Percentiles rank a stretch among this genome's conserved stretches.
phyloP scores from a whole-genome alignment of 441 rosid genomes.

The Populus trichocarpa region DNA sequence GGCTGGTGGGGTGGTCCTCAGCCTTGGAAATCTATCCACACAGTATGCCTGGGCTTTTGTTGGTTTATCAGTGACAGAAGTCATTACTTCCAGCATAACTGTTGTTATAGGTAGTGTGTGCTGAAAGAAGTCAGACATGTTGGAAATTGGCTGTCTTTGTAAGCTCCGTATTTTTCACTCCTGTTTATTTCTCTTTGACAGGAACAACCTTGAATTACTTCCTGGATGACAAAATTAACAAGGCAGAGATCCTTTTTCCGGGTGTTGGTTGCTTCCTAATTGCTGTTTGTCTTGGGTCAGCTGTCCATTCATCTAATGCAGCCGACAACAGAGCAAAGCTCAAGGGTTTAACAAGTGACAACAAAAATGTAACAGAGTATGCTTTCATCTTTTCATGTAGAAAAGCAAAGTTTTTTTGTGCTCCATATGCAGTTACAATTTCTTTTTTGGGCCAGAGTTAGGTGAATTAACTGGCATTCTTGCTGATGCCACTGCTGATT shows the following conservation, averaged over 20 bases:
- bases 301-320: conserved; percentile 72
- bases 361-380: conserved; percentile 33
- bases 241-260: conserved; percentile 74
- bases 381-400: conserved; percentile 15
- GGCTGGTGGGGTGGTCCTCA: conserved; percentile 72
- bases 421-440: neutral
- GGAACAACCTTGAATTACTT: conserved; percentile 82
- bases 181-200: conserved; percentile 23
- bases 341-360: conserved; percentile 26
- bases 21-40: conserved; percentile 72
- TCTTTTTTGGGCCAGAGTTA: neutral
- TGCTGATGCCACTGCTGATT: neutral
- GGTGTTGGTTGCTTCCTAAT: conserved; percentile 84
- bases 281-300: conserved; percentile 80
- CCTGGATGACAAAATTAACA: conserved; percentile 76
- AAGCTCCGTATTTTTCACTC: neutral
- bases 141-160: neutral
- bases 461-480: neutral
- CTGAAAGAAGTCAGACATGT: neutral
- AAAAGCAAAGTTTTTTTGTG: neutral
- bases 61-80: conserved; percentile 83
- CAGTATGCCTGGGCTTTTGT: conserved; percentile 92
- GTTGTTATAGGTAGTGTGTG: conserved; percentile 63
- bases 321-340: conserved; percentile 70
- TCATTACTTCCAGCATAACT: conserved; percentile 59